phyloP scores from a whole-genome alignment of 768 basidiomycete genomes.

The Hericium erinaceus region DNA sequence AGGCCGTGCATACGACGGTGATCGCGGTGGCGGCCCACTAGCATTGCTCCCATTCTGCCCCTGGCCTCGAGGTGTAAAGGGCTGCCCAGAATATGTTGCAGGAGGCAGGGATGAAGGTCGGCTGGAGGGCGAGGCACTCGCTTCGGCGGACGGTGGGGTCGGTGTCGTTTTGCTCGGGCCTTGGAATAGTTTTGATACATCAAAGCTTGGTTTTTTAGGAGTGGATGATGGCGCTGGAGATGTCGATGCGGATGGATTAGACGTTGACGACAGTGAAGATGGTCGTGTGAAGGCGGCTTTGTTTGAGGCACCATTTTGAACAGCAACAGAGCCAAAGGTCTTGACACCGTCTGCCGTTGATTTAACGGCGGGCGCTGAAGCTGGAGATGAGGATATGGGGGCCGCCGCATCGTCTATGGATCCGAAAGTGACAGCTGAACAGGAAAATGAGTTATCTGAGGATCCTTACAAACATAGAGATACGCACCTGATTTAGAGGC shows the following conservation, averaged over 20 bases:
- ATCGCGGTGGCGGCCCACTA: slow-evolving; percentile 35
- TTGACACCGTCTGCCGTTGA: slow-evolving; percentile 55
- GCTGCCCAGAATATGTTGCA: slow-evolving; percentile 25
- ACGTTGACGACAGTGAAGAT: slow-evolving; percentile 22
- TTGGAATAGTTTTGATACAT: slow-evolving; percentile 57
- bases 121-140: slow-evolving; percentile 30
- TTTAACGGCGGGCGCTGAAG: slow-evolving; percentile 53
- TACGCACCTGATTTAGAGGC: slow-evolving; percentile 57
- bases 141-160: slow-evolving; percentile 2
- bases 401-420: slow-evolving; percentile 77
- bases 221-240: slow-evolving; percentile 12
- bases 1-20: slow-evolving; percentile 57
- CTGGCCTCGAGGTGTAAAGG: slow-evolving; percentile 8
- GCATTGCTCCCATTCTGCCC: slow-evolving; percentile 12
- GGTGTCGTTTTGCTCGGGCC: slow-evolving; percentile 23
- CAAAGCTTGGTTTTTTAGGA: slow-evolving; percentile 34
- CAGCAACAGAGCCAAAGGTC: slow-evolving; percentile 68
- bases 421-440: slow-evolving; percentile 73
- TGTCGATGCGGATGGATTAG: slow-evolving; percentile 16
- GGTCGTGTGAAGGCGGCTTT: slow-evolving; percentile 12
- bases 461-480: neutral
- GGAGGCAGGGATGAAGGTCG: slow-evolving; percentile 42
- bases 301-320: slow-evolving; percentile 31
- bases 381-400: slow-evolving; percentile 77
- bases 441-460: slow-evolving; percentile 20